A percentile compares a stretch with the other conserved stretches of the same genome.
Conservation (phyloP, 441 rosid genomes). For the Populus hybrid region DNA sequence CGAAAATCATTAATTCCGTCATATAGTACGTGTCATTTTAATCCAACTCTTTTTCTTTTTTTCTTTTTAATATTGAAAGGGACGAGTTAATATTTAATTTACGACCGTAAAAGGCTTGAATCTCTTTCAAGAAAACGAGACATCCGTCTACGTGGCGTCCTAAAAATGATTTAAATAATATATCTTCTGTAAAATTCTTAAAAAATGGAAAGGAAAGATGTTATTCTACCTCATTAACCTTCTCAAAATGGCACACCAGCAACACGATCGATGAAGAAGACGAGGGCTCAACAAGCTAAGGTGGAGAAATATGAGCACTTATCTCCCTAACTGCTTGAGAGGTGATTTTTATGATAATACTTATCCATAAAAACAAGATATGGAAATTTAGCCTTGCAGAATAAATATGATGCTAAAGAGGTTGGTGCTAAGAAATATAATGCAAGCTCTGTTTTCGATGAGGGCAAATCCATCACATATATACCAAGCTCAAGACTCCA, state of each 20-base stretch:
- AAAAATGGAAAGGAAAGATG: background rate
- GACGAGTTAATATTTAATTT: background rate
- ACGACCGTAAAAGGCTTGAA: background rate
- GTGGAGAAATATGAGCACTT: too few relatives aligned
- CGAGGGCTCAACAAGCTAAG: too few relatives aligned
- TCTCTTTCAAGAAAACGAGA: background rate
- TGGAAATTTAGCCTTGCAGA: too few relatives aligned
- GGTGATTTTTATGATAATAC: too few relatives aligned
- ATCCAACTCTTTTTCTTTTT: background rate
- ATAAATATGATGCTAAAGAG: too few relatives aligned
- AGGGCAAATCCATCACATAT: too few relatives aligned
- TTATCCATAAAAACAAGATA: too few relatives aligned
- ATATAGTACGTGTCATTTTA: background rate
- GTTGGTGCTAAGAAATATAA: too few relatives aligned
- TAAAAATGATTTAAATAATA: too few relatives aligned
- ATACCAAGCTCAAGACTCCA: background rate
- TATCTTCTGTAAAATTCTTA: background rate
- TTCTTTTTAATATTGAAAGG: background rate
- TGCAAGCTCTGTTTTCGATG: too few relatives aligned
- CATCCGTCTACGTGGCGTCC: background rate
- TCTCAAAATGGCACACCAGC: background rate
- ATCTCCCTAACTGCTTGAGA: too few relatives aligned
- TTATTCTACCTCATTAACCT: background rate
- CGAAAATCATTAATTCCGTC: background rate
- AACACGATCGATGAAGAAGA: too few relatives aligned